Evolutionary conservation across 2,329 filamentous ascomycete genomes (phyloP), one percentile per base, ranked within the genome.

Genomic region (Arthrobotrys conoides): DNA sequence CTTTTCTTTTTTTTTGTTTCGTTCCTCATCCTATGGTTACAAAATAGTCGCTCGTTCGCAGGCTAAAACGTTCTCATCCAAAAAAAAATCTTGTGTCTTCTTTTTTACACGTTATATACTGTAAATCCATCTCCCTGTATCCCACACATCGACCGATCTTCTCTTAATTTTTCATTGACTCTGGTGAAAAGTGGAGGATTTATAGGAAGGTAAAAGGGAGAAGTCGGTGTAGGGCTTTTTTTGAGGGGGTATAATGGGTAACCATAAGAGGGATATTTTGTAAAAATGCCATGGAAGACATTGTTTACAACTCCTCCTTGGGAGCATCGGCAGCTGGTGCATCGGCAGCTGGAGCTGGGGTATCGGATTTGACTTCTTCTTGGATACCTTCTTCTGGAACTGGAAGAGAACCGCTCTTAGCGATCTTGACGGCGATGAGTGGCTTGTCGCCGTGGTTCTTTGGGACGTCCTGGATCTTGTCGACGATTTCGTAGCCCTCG

Each of bases 331-430:
- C n/a, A 46, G 44, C 87, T 84, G 92, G 91, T 81, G 94, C 91
- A 3, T 30, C 67, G 27, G 44, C n/a, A 46, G 44, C 87, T 84
- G 92, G 91, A 81, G 94, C 91, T 85, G 91, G 48, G 38, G 65
- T 8, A 27, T 64, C 44, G 18, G 86, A 87, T 89, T 91, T 96
- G 86, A 96, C 92, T 87, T 96, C 93, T 87, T 91, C 89, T 87
- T 94, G 92, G 88, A 93, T 95, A 96, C 93, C 93, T 96, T 96
- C 93, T 88, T 90, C 87, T 84, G 92, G 91, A 81, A 94, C 91
- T 85, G 91, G n/a, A 82, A 96, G 87, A 88, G 95, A 92, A 85
- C 93, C 93, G 86, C 91, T 93, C 89, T 94, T 93, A 84, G 85
- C 88, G 83, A 96, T 93, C 88, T 90, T 94, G 86, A 96, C 87